Evolutionary conservation across 2,329 filamentous ascomycete species (phyloP).

Genomic region (Phaeosphaeria sp.): DNA sequence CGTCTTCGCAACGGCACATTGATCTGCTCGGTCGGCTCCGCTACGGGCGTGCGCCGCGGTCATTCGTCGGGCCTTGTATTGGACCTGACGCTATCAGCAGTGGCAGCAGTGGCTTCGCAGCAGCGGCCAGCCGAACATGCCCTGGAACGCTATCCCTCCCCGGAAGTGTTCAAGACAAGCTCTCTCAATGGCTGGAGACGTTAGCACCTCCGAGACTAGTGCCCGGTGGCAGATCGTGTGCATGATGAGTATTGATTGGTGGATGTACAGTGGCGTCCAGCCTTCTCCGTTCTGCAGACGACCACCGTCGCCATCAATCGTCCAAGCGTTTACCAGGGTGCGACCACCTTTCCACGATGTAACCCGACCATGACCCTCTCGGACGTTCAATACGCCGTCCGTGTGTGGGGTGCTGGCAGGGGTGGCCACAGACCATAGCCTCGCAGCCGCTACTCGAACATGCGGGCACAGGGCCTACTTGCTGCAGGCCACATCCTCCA

Average conservation of each 20-base stretch:
- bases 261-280: slow-evolving; percentile 36
- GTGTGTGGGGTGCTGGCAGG: slow-evolving; percentile 43
- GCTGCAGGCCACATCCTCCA: slow-evolving; percentile 38
- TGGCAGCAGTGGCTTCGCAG: slow-evolving; percentile 32
- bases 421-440: slow-evolving; percentile 44
- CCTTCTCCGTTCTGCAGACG: slow-evolving; percentile 44
- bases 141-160: slow-evolving; percentile 25
- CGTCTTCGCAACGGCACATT: slow-evolving; percentile 35
- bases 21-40: slow-evolving; percentile 46
- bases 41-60: slow-evolving; percentile 12
- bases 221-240: slow-evolving; percentile 42
- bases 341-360: slow-evolving; percentile 41
- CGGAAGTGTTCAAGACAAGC: slow-evolving; percentile 20
- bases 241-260: slow-evolving; percentile 32
- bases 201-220: slow-evolving; percentile 43
- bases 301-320: slow-evolving; percentile 35
- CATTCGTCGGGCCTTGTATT: slow-evolving; percentile 31
- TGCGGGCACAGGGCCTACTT: slow-evolving; percentile 42
- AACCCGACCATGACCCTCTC: slow-evolving; percentile 42
- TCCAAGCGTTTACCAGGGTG: slow-evolving; percentile 33
- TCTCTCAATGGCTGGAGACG: slow-evolving; percentile 37
- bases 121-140: slow-evolving; percentile 32
- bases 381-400: slow-evolving; percentile 42
- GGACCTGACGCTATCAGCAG: slow-evolving; percentile 38
- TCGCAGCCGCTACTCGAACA: slow-evolving; percentile 42